A percentile compares a stretch with the other conserved stretches of the same genome.
These are phyloP conservation scores for Cornus kousa DNA, from an alignment of 148 eudicot genomes.

Conservation along the genomic window DNA sequence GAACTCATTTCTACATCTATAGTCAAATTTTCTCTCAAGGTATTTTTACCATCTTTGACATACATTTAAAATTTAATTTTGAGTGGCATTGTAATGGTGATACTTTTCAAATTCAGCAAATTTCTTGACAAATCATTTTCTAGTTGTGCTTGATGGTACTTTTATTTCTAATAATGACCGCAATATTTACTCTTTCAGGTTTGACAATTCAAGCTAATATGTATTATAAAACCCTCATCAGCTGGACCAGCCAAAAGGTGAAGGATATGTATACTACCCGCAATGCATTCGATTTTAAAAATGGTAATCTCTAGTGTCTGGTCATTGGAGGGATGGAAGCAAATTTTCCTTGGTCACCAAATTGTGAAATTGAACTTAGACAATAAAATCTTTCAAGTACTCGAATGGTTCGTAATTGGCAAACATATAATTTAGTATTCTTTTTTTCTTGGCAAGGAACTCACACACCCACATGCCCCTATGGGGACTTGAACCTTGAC, in stretches of 20 bases:
- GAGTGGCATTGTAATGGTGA: neutral
- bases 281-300: conserved; percentile 86
- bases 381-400: neutral
- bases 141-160: neutral
- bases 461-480: too few relatives aligned
- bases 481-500: too few relatives aligned
- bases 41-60: neutral
- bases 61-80: too few relatives aligned
- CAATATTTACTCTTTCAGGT: conserved; percentile 41
- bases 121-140: neutral
- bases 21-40: neutral
- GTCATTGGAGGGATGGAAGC: conserved; percentile 7
- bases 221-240: conserved; percentile 89
- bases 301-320: conserved; percentile 49
- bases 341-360: neutral
- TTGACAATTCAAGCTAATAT: conserved; percentile 93
- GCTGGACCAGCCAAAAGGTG: conserved; percentile 97
- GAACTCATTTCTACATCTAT: neutral
- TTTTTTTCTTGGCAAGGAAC: too few relatives aligned
- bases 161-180: neutral
- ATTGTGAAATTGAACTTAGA: neutral
- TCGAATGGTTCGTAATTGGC: neutral
- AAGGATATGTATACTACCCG: conserved; percentile 65
- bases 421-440: neutral
- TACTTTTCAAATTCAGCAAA: too few relatives aligned